Base-by-base conservation (phyloP, 2,329 filamentous ascomycete genomes). In the Calycina herbarum region DNA sequence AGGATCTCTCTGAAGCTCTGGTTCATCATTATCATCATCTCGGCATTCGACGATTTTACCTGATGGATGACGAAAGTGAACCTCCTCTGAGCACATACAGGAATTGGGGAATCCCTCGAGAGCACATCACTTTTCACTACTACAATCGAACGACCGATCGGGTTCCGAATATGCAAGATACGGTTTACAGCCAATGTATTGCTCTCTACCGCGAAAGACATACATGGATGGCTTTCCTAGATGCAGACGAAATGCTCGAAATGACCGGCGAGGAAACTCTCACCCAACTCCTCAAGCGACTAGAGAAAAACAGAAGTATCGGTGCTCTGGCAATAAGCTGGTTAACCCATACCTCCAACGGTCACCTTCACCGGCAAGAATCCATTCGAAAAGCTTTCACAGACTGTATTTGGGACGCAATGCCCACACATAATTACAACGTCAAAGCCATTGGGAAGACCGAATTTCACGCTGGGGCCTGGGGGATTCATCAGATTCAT, bases 271-370 rank as follows among this genome's bases (percentile, higher is more conserved):
- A 67, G 2, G 69, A 76, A 58, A 75, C 71, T 0, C 61, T 77
- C 2, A 64, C 67, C 13, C 68, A 71, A 3, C 64, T 77, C 11
- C 67, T 78, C 31, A 67, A 66, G 42, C 65, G 48, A 4, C 71
- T 75, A 27, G 72, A 76, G 59, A 60, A 68, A 2, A 63, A 73
- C 42, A 64, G 70, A 11, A 67, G 64, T 5, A 70, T 76, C 27
- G 76, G 75, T 20, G 75, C 74, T 6, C 64, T 78, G 1, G 75
- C 71, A 11, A 66, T 78, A 15, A 76, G 76, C 65, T 76, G 76
- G 74, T 69, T 70, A 57, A 71, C 74, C 38, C 76, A 77, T 66
- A 75, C 68, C 38, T 73, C 73, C 6, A 72, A 72, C 45, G 70
- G 70, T 20, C 69, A 72, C 7, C 66, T 75, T 7, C 69, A 61